These are phyloP conservation scores for Nothopassalora personata DNA, from an alignment of 2,329 filamentous ascomycete genomes.

Conservation along the genomic window DNA sequence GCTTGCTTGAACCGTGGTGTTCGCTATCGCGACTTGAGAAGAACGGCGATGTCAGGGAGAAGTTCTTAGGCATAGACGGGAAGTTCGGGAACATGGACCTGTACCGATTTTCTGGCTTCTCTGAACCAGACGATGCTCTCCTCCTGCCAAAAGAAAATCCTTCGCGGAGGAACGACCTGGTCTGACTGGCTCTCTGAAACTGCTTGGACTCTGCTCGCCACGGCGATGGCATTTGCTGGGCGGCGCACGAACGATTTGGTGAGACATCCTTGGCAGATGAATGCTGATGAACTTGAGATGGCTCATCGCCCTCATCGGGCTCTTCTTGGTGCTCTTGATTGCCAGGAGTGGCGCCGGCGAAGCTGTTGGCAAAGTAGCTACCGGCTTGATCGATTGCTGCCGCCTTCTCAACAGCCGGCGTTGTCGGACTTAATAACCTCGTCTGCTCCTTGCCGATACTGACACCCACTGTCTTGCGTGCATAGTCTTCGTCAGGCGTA, in stretches of 20 bases:
- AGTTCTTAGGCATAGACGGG: slow-evolving; percentile 28
- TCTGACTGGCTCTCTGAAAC: slow-evolving; percentile 34
- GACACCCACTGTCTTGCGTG: slow-evolving; percentile 49
- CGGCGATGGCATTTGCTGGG: slow-evolving; percentile 38
- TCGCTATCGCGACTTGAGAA: slow-evolving; percentile 12
- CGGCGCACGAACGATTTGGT: neutral
- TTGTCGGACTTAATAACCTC: slow-evolving; percentile 51
- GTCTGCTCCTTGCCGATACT: slow-evolving; percentile 56
- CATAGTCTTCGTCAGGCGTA: slow-evolving; percentile 34
- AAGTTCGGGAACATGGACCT: slow-evolving; percentile 28
- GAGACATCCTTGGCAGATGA: neutral
- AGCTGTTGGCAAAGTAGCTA: slow-evolving; percentile 39
- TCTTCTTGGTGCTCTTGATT: slow-evolving; percentile 7
- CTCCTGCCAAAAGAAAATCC: slow-evolving; percentile 35
- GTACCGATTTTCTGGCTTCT: slow-evolving; percentile 20
- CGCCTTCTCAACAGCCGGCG: slow-evolving; percentile 56
- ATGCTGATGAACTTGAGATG: neutral
- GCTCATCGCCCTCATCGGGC: slow-evolving; percentile 5
- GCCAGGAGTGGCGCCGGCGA: slow-evolving; percentile 13
- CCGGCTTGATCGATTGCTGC: slow-evolving; percentile 48
- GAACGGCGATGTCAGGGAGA: slow-evolving; percentile 26
- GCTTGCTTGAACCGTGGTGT: neutral
- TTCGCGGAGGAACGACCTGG: slow-evolving; percentile 36
- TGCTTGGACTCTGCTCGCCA: slow-evolving; percentile 38
- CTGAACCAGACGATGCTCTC: slow-evolving; percentile 38